phyloP scores from a whole-genome alignment of 1,139 yeast genomes.

The Suhomyces panamericanus region DNA sequence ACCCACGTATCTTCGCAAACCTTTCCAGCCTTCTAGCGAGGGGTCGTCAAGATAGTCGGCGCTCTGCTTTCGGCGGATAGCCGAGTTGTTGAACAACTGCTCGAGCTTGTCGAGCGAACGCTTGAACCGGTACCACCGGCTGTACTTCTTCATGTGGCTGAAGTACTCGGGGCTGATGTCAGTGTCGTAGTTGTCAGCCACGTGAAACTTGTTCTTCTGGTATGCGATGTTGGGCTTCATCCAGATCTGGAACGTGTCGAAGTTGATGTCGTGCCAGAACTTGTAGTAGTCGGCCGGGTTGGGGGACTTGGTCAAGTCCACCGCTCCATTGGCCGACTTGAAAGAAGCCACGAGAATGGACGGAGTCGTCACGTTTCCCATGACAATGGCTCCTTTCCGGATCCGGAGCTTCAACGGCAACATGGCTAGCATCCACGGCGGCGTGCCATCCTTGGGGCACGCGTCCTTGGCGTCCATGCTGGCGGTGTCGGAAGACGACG shows the following conservation, averaged over 20 bases:
- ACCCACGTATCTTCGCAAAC: constrained; percentile 45
- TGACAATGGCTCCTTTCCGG: constrained; percentile 69
- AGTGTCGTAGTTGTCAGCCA: constrained; percentile 4
- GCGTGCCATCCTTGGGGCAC: not conserved
- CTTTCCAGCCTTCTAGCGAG: constrained; percentile 34
- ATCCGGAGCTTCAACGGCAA: constrained; percentile 61
- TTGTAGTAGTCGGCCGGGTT: constrained; percentile 57
- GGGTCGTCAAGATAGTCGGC: constrained; percentile 3
- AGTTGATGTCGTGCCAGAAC: constrained; percentile 40
- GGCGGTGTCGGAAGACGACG: constrained; percentile 6
- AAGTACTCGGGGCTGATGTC: constrained; percentile 6
- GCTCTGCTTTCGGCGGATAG: constrained; percentile 3
- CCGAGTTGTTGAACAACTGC: constrained; percentile 1
- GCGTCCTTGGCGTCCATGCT: not conserved
- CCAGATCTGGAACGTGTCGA: constrained; percentile 55
- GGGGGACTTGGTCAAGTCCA: constrained; percentile 58
- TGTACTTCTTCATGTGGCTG: constrained; percentile 23
- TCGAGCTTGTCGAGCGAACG: constrained; percentile 16
- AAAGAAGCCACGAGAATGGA: constrained; percentile 66
- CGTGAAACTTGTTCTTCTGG: constrained; percentile 21
- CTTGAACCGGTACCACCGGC: constrained; percentile 26
- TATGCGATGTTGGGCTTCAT: constrained; percentile 70
- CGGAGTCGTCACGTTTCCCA: constrained; percentile 81
- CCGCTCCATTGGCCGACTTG: constrained; percentile 52
- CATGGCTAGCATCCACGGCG: constrained; percentile 30